A percentile compares a stretch with the other conserved stretches of the same genome.
These are phyloP conservation scores for Colletotrichum sp. DNA, from an alignment of 2,329 filamentous ascomycete species.

Conservation along the genomic window DNA sequence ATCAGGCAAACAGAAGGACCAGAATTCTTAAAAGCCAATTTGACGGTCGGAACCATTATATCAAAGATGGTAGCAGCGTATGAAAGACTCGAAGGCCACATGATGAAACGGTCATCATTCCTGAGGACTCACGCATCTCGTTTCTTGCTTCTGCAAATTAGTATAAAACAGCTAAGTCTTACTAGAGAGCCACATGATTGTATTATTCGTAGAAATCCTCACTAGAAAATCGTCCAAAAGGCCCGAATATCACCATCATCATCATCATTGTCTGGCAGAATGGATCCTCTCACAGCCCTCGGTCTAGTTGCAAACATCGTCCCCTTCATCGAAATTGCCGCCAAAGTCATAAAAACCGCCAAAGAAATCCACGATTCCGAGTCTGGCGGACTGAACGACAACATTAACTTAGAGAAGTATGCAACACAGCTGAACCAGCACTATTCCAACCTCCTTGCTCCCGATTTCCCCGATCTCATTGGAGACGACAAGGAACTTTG, in stretches of 20 bases:
- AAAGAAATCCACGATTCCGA: not conserved
- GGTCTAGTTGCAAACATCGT: not conserved
- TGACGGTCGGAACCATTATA: not conserved
- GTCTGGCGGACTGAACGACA: not conserved
- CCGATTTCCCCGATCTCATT: not conserved
- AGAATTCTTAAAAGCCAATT: not conserved
- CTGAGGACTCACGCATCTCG: not conserved
- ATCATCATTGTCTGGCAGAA: not conserved
- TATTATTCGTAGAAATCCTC: not conserved
- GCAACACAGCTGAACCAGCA: not conserved
- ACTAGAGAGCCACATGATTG: not conserved
- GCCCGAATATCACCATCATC: not conserved
- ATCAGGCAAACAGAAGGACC: not conserved
- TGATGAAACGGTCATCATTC: not conserved
- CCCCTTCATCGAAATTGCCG: not conserved
- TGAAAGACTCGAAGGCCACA: not conserved
- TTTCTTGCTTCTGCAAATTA: not conserved
- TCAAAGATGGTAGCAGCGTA: not conserved
- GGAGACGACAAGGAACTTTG: not conserved
- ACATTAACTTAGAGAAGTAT: not conserved
- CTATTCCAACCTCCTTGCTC: not conserved
- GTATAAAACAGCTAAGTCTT: not conserved
- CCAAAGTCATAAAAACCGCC: not conserved
- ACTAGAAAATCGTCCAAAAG: accelerated
- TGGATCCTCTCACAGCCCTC: not conserved